These are phyloP conservation scores for Kurtzmaniella quercitrusa DNA, from an alignment of 1,139 yeast species.

Conservation along the genomic window DNA sequence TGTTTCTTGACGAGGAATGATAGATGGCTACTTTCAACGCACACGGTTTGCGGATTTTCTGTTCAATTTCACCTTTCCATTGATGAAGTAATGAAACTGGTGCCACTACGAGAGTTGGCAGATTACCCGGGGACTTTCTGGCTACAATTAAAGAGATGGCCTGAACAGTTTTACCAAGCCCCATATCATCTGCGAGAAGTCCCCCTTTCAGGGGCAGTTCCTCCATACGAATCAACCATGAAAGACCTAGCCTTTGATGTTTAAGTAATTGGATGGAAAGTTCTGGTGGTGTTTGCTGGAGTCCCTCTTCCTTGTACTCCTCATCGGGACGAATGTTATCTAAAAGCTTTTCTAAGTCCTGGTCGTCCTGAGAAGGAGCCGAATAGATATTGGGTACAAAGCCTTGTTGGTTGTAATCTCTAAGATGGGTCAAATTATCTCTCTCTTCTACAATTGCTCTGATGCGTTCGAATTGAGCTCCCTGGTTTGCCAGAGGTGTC, in stretches of 20 bases:
- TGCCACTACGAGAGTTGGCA: conserved; percentile 72
- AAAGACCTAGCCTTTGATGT: conserved; percentile 82
- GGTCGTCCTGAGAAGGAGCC: conserved; percentile 25
- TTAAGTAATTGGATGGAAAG: conserved; percentile 63
- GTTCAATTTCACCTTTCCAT: conserved; percentile 75
- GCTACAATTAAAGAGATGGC: conserved; percentile 66
- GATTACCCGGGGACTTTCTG: conserved; percentile 13
- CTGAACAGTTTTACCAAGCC: conserved; percentile 88
- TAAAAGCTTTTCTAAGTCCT: conserved; percentile 45
- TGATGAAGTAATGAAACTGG: conserved; percentile 82
- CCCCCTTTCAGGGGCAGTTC: conserved; percentile 63
- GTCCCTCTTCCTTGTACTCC: conserved; percentile 31
- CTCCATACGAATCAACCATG: conserved; percentile 77
- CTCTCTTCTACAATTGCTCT: conserved; percentile 2
- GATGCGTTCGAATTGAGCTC: not conserved
- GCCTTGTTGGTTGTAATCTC: conserved; percentile 10
- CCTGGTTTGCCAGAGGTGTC: not conserved
- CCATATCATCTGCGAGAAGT: conserved; percentile 91
- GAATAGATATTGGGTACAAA: conserved; percentile 21
- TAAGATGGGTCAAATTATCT: conserved; percentile 6
- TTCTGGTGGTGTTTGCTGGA: conserved; percentile 65
- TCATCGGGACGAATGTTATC: conserved; percentile 67
- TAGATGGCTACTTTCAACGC: conserved; percentile 50
- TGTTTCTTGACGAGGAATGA: conserved; percentile 52
- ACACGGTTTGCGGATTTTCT: conserved; percentile 50